Percentiles rank a stretch among this genome's conserved stretches.
These are phyloP conservation scores for Boletellus dicymbophilus DNA, from an alignment of 1,284 basidiomycete species.

Conservation along the genomic window DNA sequence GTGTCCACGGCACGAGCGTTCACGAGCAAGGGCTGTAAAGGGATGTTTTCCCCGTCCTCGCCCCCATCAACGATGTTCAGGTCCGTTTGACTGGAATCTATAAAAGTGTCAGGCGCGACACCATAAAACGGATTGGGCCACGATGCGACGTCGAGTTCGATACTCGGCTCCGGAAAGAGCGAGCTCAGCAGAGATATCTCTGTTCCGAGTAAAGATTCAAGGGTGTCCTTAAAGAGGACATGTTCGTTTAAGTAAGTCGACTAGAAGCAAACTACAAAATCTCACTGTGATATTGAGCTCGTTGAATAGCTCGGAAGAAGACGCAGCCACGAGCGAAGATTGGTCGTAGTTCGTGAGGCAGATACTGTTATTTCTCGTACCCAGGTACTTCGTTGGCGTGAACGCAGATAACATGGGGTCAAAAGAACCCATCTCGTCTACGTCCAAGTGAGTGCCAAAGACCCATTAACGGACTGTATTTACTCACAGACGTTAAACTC, in stretches of 20 bases:
- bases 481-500: conserved; percentile 46
- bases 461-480: not conserved
- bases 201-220: conserved; percentile 20
- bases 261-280: no score
- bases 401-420: conserved; percentile 48
- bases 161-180: conserved; percentile 23
- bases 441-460: conserved; percentile 12
- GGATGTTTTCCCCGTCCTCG: conserved; percentile 45
- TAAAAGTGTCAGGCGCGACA: conserved; percentile 37
- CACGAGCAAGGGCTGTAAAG: conserved; percentile 55
- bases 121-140: conserved; percentile 48
- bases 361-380: conserved; percentile 41
- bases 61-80: conserved; percentile 45
- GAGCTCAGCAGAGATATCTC: conserved; percentile 27
- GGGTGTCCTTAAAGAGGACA: no score
- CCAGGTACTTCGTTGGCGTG: conserved; percentile 42
- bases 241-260: no score
- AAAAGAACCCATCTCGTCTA: conserved; percentile 46
- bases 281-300: conserved; percentile 36
- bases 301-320: conserved; percentile 46
- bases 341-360: conserved; percentile 56
- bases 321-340: conserved; percentile 39
- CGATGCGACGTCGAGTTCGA: conserved; percentile 29
- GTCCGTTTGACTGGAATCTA: conserved; percentile 36
- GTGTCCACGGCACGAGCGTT: conserved; percentile 51